Percentiles rank a stretch among this genome's conserved stretches.
Evolutionary conservation across 2,329 filamentous ascomycete genomes (phyloP).

Genomic region (Fusarium poae): DNA sequence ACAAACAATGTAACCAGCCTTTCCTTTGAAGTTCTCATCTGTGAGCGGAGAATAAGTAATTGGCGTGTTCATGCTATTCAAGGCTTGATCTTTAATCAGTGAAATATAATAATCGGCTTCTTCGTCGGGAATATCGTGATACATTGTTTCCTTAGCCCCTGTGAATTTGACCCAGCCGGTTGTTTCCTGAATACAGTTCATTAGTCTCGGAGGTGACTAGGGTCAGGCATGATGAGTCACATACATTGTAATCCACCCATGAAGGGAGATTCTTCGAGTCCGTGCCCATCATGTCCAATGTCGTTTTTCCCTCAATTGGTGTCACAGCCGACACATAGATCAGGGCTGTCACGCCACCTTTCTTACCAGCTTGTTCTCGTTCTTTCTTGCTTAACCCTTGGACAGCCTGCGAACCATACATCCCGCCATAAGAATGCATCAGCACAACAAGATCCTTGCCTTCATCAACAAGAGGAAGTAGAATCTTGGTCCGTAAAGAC

Average conservation of each 20-base stretch:
- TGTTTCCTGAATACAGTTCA: neutral
- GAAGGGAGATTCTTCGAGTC: neutral
- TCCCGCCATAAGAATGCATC: slow-evolving; percentile 46
- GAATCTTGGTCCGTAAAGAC: slow-evolving; percentile 8
- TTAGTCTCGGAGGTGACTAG: too few species aligned
- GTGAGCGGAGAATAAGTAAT: slow-evolving; percentile 12
- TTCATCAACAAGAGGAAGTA: slow-evolving; percentile 28
- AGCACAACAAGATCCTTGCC: slow-evolving; percentile 41
- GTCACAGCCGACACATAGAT: slow-evolving; percentile 31
- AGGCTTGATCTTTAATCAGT: neutral
- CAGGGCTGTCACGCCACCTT: slow-evolving; percentile 24
- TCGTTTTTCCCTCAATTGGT: neutral
- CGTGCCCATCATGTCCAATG: slow-evolving; percentile 19
- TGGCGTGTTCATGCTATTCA: slow-evolving; percentile 8
- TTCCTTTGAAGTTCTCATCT: slow-evolving; percentile 2
- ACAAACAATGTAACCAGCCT: slow-evolving; percentile 5
- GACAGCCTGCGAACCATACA: slow-evolving; percentile 34
- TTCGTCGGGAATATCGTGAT: slow-evolving; percentile 5
- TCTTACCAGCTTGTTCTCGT: neutral
- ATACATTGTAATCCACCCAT: slow-evolving; percentile 6
- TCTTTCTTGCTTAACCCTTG: slow-evolving; percentile 34
- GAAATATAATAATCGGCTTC: neutral
- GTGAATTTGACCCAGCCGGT: slow-evolving; percentile 14
- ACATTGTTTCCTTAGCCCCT: slow-evolving; percentile 9
- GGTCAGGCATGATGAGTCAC: neutral